Evolutionary conservation across 306 rosid species (phyloP), one percentile per base, ranked within the genome.

Genomic region (Quercus parvula): DNA sequence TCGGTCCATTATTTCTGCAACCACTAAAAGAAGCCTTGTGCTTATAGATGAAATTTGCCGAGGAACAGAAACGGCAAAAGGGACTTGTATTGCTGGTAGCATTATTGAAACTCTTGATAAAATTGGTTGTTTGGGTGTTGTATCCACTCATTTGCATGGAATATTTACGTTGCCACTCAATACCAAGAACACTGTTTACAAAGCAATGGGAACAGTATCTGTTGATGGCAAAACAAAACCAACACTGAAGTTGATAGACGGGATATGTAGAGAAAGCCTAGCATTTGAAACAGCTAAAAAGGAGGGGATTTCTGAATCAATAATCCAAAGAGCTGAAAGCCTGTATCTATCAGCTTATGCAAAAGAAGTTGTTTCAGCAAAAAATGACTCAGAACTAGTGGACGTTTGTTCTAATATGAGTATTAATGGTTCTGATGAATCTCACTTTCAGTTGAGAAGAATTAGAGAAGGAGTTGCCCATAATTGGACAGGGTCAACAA

Each of bases 71-170:
- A 92, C 97, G 18, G 95, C 94, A 3, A 95, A 95, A 84, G 99
- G 99, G 61, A 95, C 99, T 76, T 95, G 99, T 73, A 92, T 95
- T 59, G 99, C 99, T 5, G 99, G 99, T 70, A 90, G 99, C 85
- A 86, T 95, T 69, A 77, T 91, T 77, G 99, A 95, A 90, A 82
- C 87, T 78, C 92, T 95, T 56, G 97, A 95, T 83, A 59, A 66
- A 54, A 80, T 87, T 71, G 99, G 97, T 30, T 92, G 99, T 79
- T 84, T 95, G 13, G 99, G 99, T 74, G 90, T 95, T 73, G 91
- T 95, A 71, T 95, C 99, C 54, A 95, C 99, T 90, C 99, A 95
- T 80, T 89, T 95, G 89, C 97, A 91, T 52, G 99, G 92, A 77
- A 87, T 95, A 83, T 91, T 91, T 74, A 73, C 70, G 58, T 87